Conservation (phyloP, 2,329 filamentous ascomycete genomes). For the Metarhizium album region DNA sequence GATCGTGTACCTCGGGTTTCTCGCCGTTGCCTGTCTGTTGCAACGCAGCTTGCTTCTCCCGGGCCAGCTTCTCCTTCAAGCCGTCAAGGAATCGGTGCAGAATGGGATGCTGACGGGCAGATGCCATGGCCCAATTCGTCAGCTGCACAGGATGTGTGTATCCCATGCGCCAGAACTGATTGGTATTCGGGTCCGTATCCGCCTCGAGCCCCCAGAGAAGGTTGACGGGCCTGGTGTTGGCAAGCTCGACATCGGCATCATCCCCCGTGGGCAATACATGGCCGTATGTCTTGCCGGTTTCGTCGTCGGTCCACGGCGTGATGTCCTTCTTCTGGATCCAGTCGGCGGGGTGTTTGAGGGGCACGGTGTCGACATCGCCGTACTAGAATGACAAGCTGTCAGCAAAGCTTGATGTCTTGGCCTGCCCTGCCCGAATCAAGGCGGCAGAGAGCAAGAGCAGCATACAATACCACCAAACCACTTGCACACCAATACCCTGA, state of each 20-base stretch:
- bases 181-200: slow-evolving; percentile 12
- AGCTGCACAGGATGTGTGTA: slow-evolving; percentile 15
- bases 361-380: slow-evolving; percentile 15
- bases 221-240: slow-evolving; percentile 9
- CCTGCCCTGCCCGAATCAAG: not conserved
- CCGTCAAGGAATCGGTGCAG: slow-evolving; percentile 12
- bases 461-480: slow-evolving; percentile 16
- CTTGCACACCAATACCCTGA: slow-evolving; percentile 13
- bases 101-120: slow-evolving; percentile 12
- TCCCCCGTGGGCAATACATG: not conserved
- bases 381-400: slow-evolving; percentile 11
- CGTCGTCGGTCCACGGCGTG: slow-evolving; percentile 10
- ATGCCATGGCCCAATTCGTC: slow-evolving; percentile 16
- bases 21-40: not conserved
- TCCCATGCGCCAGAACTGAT: slow-evolving; percentile 16
- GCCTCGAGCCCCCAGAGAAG: slow-evolving; percentile 15
- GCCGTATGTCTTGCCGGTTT: slow-evolving; percentile 10
- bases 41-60: slow-evolving; percentile 5
- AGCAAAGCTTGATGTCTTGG: not conserved
- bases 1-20: slow-evolving; percentile 7
- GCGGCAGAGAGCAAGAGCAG: not conserved
- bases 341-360: slow-evolving; percentile 12
- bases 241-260: not conserved
- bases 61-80: slow-evolving; percentile 8
- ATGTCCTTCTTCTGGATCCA: slow-evolving; percentile 14